Conservation (phyloP, 1,139 yeast genomes). For the Candida freyschussii region DNA sequence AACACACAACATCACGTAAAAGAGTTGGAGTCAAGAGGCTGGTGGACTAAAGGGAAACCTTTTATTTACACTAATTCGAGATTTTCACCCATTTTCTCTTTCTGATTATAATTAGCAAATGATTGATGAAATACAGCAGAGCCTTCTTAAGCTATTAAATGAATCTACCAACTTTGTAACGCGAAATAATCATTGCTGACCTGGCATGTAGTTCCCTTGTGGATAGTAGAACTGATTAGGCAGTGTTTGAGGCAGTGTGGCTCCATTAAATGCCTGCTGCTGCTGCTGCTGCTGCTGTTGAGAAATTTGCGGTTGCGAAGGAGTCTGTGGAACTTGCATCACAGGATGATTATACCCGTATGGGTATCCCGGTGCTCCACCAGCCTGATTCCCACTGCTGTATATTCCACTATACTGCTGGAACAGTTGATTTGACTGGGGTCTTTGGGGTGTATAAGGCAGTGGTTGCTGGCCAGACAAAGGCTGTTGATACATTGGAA, state of each 20-base stretch:
- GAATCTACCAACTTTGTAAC: too few species aligned
- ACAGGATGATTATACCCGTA: conserved; percentile 4
- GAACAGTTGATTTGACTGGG: conserved; percentile 1
- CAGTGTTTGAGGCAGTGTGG: background rate
- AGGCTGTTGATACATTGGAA: conserved; percentile 6
- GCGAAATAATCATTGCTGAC: background rate
- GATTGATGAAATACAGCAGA: background rate
- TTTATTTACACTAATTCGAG: too few species aligned
- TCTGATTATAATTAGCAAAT: background rate
- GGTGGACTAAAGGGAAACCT: too few species aligned
- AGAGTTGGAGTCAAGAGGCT: conserved; percentile 20
- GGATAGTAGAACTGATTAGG: background rate
- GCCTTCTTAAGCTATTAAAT: too few species aligned
- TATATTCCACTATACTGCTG: conserved; percentile 7
- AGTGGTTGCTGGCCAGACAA: conserved; percentile 4
- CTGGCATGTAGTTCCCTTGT: background rate
- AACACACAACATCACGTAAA: conserved; percentile 32
- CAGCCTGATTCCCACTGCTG: background rate
- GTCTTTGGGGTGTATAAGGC: conserved; percentile 1
- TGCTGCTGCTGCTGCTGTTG: conserved; percentile 6
- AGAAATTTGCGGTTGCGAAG: conserved; percentile 2
- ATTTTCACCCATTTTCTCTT: too few species aligned
- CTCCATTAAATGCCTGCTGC: too few species aligned
- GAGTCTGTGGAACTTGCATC: conserved; percentile 7
- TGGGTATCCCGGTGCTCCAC: too few species aligned